Base-by-base conservation (phyloP, 371 early-diverging fungal genomes). In the Mortierella sp. region DNA sequence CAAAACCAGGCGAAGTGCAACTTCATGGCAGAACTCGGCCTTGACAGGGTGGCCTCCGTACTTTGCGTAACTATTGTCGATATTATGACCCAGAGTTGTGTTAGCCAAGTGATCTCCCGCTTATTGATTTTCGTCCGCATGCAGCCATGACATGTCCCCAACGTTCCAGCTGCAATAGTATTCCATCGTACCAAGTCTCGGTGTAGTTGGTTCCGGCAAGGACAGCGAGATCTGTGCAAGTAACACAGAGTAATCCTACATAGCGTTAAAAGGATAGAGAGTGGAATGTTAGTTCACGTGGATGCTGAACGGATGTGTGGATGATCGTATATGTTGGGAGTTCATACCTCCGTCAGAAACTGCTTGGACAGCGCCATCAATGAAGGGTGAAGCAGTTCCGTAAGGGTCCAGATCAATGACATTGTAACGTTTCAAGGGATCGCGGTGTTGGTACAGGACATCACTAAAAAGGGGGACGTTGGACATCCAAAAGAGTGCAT, bases 201-300 rank as follows among this genome's bases (percentile, higher is more conserved):
- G 97, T 94, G 87, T 96, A 94, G 90, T 93, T 98, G 84, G 90
- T 93, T 49, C 99, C 97, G 78, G 99, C 97, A 8, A 99, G 91
- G 12, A 99, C 96, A 14, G 98, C 99, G 88, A 99, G 93, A 93
- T 99, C 99, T 1, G 99, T 99, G 90, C 99, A 99, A 4, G 99
- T 99, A 41, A 99, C 95, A 88, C 99, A 99, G 38, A 99, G 90
- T 41, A 99, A 89, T 27, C 97, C 94, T 94, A 87, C 35, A 35
- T 46, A 18, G 16, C 68, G n/a, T 32, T 75, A 35, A 46, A 24
- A 27, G 10, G 21, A 14, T 46, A 11, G 14, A 46, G 48, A 46
- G 18, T 21, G 56, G 38, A 21, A 49, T 38, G 21, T 55, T 27
- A 70, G 49, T n/a, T 6, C 32, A 35, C 16, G 0, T 24, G 14